phyloP scores from a whole-genome alignment of 2,329 filamentous ascomycete species.

The Fusarium dlaminii region DNA sequence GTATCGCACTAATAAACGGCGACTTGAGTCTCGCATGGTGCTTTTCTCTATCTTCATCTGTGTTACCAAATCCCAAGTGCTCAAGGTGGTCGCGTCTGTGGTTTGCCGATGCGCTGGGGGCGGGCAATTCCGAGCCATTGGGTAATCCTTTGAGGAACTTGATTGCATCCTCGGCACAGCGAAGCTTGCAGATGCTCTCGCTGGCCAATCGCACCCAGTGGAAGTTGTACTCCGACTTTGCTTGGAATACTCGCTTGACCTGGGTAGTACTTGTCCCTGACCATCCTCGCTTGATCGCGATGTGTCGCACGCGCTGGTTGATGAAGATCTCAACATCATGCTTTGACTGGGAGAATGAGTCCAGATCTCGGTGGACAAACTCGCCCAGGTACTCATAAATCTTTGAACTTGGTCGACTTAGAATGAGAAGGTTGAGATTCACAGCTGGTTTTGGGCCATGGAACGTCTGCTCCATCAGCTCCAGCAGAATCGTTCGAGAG shows the following conservation, averaged over 20 bases:
- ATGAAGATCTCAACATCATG: constrained; percentile 32
- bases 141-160: constrained; percentile 30
- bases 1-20: constrained; percentile 16
- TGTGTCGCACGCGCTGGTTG: constrained; percentile 22
- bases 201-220: constrained; percentile 40
- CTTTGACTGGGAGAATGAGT: constrained; percentile 30
- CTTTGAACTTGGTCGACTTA: constrained; percentile 17
- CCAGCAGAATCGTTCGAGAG: constrained; percentile 12
- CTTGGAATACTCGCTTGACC: constrained; percentile 25
- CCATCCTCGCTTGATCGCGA: constrained; percentile 27
- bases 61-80: constrained; percentile 16
- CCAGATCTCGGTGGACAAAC: constrained; percentile 35
- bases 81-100: constrained; percentile 4
- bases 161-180: constrained; percentile 36
- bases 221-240: constrained; percentile 38
- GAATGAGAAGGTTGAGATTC: constrained; percentile 13
- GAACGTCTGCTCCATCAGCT: constrained; percentile 24
- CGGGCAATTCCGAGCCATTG: constrained; percentile 15
- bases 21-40: constrained; percentile 23
- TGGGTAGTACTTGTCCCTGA: constrained; percentile 20
- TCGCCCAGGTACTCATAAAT: constrained; percentile 14
- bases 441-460: constrained; percentile 2
- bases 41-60: constrained; percentile 21
- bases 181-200: constrained; percentile 24
- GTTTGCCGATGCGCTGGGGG: not conserved